Evolutionary conservation across 2,329 filamentous ascomycete genomes (phyloP), one percentile per base, ranked within the genome.

Genomic region (Aspergillus proliferans): DNA sequence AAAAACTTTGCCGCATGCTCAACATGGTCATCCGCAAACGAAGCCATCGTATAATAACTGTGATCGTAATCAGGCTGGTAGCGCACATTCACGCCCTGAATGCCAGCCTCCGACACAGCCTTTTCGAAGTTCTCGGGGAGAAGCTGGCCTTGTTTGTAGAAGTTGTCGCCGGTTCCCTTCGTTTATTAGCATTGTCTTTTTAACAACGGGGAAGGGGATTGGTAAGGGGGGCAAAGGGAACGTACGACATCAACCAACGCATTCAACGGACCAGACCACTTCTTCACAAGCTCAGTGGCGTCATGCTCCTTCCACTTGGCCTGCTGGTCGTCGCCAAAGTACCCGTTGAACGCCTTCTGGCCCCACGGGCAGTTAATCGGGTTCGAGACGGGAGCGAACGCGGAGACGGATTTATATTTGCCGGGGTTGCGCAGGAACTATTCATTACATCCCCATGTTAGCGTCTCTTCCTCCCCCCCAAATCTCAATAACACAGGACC

Each of bases 11-110:
- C 92, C 52, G 90, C 90, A 73, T 94, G 89, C 62, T 88, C 85
- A 58, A 97, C 80, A 71, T 98, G 93, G 60, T 97, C 91, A 63
- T 88, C 85, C 40, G 86, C 82, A 68, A 98, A 98, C 14, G 83
- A 84, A 33, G 91, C 85, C 77, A 98, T 94, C 72, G 95, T 96
- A 73, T 84, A 98, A 75, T 98, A 98, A 54, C 89, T 95, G 74
- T 98, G 93, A 69, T 98, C 93, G 66, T 98, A 97, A 53, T 84
- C 90, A 73, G 87, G 64, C 67, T 95, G 92, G 76, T 92, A 93
- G 62, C 92, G 82, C 55, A 97, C 73, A 47, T 82, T 82, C 54
- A 96, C 73, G 8, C 86, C 87, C 51, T 77, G 73, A 46, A 89
- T 78, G 18, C 88, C 88, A 22, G 83, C 81, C 57, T 86, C 84